Evolutionary conservation across 75 land plant genomes (phyloP), one percentile per base, ranked within the genome.

Genomic region (Cryptomeria japonica): DNA sequence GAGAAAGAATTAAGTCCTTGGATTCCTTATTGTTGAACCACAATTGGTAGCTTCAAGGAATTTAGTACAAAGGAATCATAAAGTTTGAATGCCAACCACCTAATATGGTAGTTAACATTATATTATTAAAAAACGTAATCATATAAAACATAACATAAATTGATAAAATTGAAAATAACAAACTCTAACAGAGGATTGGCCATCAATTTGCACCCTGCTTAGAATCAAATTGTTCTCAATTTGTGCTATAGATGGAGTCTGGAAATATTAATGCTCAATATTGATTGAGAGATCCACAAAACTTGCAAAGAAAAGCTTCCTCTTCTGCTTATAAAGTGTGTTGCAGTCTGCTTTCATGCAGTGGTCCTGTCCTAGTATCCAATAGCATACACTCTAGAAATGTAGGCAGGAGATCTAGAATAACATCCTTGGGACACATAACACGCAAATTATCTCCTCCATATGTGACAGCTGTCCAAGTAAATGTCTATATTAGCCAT

Each of bases 271-370:
- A 5, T 82, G 53, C 32, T 82, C 47, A 44, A n/a, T 82, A 32
- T 12, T n/a, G 14, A 46, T 46, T 82, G 32, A 46, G 51, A n/a
- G 31, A 82, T 46, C 84, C 46, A 9, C 31, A 25, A 41, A 46
- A 49, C 84, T 44, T 82, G 84, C 84, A 82, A 80, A 44, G 15
- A 15, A 31, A 82, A 46, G 84, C 32, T 46, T 82, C 49, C 32
- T 82, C 32, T 25, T 80, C 22, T 80, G 47, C 31, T 38, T 37
- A 42, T 13, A 11, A n/a, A 15, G 32, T 46, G 12, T 46, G 32
- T 44, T 82, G 51, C 25, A 82, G 49, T n/a, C 34, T 28, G 49
- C 53, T 28, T 82, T 31, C 31, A 28, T 82, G 32, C 32, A 44
- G 84, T 46, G 34, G 32, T n/a, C 84, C 51, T n/a, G 31, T 44